phyloP scores from a whole-genome alignment of 75 land plant species.

The Picea sitchensis region DNA sequence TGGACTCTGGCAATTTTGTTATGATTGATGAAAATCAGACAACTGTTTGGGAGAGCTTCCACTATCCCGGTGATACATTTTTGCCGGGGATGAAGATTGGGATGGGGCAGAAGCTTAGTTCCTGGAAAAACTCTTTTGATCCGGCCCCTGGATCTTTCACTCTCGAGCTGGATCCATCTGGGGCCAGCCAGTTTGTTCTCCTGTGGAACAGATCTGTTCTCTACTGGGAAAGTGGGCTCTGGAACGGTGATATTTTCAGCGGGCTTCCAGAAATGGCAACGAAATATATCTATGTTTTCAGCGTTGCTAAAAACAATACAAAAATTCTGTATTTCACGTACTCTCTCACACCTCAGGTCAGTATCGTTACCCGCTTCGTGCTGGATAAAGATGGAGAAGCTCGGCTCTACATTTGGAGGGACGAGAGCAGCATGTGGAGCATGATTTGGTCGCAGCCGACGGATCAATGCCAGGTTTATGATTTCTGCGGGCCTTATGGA shows the following conservation, averaged over 20 bases:
- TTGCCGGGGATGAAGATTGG: conserved; percentile 61
- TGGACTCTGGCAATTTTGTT: conserved; percentile 42
- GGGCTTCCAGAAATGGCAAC: conserved; percentile 23
- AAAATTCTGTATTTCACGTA: conserved; percentile 16
- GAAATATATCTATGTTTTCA: conserved; percentile 14
- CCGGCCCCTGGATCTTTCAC: conserved; percentile 41
- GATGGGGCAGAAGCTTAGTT: conserved; percentile 12
- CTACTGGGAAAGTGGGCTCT: conserved; percentile 52
- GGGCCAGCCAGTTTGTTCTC: conserved; percentile 22
- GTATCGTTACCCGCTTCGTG: background rate
- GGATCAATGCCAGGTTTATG: conserved; percentile 41
- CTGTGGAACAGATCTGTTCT: conserved; percentile 32
- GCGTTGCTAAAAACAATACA: conserved; percentile 5
- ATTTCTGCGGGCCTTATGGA: conserved; percentile 47
- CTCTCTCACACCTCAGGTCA: background rate
- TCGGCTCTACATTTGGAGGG: conserved; percentile 10
- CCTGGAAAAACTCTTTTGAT: conserved; percentile 38
- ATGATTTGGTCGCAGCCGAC: conserved; percentile 62
- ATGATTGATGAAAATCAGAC: background rate
- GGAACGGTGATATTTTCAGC: conserved; percentile 44
- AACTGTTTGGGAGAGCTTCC: conserved; percentile 61
- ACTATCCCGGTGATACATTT: conserved; percentile 55
- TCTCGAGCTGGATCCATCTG: conserved; percentile 27
- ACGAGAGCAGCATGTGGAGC: conserved; percentile 28
- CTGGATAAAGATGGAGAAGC: conserved; percentile 7